Evolutionary conservation across 2,329 filamentous ascomycete genomes (phyloP), one percentile per base, ranked within the genome.

Genomic region (Colletotrichum gigasporum): DNA sequence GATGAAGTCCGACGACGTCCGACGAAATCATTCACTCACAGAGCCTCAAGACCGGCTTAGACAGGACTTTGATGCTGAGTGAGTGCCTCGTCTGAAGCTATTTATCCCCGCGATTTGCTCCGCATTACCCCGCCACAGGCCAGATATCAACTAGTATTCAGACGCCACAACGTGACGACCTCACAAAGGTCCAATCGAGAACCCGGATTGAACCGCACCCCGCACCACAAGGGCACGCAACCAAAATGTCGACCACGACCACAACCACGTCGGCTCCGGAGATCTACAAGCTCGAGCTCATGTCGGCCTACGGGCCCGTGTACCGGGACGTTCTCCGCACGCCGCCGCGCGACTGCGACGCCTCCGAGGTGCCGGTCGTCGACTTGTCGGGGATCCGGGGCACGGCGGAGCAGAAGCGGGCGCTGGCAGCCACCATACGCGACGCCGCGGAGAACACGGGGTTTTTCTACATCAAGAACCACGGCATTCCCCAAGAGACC

Each of bases 401-500:
- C 22, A 68, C 72, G 3, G 47, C 77, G 0, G 69, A 74, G 9
- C 74, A 75, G 4, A 75, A 80, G 0, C 75, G 76, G 24, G 67
- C 66, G 2, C 70, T 83, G 1, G 81, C 82, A 0, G 58, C 67
- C 3, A 67, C 74, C 24, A 76, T 84, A 6, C 74, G 74, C 52
- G 69, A 73, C 9, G 80, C 81, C 0, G 76, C 79, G 6, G 71
- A 79, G 24, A 79, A 76, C 37, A 82, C 76, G 0, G 81, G 81
- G 0, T 83, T 83, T 68, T 83, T 83, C 68, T 83, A 83, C 62
- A 73, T 83, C 61, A 77, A 76, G 62, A 81, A 82, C 41, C 78
- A 82, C 68, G 79, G 79, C 0, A 78, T 82, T 11, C 53, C 73
- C 0, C 69, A 76, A 20, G 69, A 72, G 22, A 70, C 66, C 5